Evolutionary conservation across 2,329 filamentous ascomycete genomes (phyloP).

Genomic region (Colletotrichum sp.): DNA sequence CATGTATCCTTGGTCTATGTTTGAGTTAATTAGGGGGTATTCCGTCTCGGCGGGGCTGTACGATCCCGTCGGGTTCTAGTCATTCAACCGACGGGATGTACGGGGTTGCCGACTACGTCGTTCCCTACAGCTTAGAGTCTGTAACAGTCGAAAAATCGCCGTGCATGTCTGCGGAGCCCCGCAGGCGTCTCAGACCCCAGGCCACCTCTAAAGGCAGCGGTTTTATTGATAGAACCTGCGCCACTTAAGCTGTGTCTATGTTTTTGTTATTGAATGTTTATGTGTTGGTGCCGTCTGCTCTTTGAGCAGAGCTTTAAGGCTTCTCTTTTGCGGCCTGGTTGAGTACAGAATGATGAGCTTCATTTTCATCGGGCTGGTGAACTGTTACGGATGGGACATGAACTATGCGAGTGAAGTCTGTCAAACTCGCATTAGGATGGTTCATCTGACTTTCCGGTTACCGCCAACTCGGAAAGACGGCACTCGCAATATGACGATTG

Average conservation of each 20-base stretch:
- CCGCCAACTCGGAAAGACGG: not conserved
- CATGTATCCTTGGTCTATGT: not conserved
- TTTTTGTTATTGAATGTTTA: not conserved
- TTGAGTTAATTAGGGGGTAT: not conserved
- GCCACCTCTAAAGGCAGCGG: not conserved
- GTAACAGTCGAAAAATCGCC: not conserved
- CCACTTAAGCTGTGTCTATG: not conserved
- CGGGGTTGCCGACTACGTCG: not conserved
- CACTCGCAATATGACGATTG: not conserved
- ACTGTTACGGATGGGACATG: not conserved
- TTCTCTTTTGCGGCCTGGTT: not conserved
- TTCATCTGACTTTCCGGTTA: not conserved
- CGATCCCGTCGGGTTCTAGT: not conserved
- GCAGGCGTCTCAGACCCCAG: not conserved
- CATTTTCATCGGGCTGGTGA: not conserved
- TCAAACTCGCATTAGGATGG: not conserved
- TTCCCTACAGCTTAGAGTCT: not conserved
- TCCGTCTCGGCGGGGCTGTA: fast-evolving
- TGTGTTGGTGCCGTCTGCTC: fast-evolving
- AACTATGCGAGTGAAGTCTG: not conserved
- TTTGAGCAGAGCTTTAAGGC: fast-evolving
- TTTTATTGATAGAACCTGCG: not conserved
- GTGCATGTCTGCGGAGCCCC: not conserved
- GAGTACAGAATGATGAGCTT: not conserved
- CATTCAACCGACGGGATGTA: not conserved